Evolutionary conservation across 768 basidiomycete genomes (phyloP).

Genomic region (Tulasnella sp.): DNA sequence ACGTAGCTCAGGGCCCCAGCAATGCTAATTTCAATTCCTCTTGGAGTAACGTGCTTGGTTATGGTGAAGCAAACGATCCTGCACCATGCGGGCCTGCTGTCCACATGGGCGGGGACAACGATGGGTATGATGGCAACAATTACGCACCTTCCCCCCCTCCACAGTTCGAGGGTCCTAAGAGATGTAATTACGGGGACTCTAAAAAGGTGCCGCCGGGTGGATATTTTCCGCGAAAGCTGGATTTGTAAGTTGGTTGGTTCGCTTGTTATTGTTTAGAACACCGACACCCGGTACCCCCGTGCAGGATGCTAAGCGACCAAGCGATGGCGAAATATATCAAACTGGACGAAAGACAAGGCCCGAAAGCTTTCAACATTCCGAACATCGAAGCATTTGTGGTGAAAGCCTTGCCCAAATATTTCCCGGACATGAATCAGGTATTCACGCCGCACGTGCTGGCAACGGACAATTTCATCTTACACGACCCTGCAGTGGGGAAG

Average conservation of each 20-base stretch:
- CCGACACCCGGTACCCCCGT: not conserved
- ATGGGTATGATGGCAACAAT: not conserved
- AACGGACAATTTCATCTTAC: not conserved
- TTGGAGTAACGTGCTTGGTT: too few species aligned
- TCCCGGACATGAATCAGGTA: not conserved
- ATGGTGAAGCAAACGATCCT: not conserved
- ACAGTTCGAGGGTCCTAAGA: not conserved
- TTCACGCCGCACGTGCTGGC: not conserved
- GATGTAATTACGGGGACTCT: not conserved
- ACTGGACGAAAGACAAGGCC: not conserved
- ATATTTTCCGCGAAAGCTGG: not conserved
- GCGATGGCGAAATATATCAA: not conserved
- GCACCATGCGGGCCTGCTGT: not conserved
- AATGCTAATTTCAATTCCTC: too few species aligned
- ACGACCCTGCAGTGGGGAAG: not conserved
- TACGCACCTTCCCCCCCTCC: not conserved
- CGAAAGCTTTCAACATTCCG: not conserved
- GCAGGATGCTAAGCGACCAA: not conserved
- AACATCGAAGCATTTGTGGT: not conserved
- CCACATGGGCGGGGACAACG: not conserved
- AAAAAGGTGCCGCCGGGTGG: not conserved
- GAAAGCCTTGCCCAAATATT: not conserved
- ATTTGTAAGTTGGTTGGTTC: not conserved
- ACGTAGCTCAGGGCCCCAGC: not conserved
- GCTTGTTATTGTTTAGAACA: not conserved